Percentiles rank a stretch among this genome's conserved stretches.
phyloP scores from a whole-genome alignment of 805 yeast species.

The Wickerhamiella dianesei region DNA sequence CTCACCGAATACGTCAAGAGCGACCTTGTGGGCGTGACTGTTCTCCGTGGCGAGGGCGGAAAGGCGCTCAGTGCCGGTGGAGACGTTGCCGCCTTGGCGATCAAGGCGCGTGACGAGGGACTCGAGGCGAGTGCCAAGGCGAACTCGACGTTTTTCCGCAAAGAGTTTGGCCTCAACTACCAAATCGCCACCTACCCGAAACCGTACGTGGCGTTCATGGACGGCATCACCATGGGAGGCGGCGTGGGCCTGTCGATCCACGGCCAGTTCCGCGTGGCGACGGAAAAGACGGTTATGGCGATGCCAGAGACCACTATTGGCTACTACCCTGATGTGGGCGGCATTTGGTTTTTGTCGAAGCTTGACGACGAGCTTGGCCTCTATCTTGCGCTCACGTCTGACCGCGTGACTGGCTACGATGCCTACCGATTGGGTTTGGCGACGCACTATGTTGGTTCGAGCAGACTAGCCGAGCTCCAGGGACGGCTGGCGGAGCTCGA shows the following conservation, averaged over 20 bases:
- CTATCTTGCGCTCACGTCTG: constrained; percentile 79
- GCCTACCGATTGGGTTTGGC: constrained; percentile 76
- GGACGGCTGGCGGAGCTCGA: constrained; percentile 53
- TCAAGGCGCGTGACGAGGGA: constrained; percentile 21
- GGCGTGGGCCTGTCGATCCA: constrained; percentile 90
- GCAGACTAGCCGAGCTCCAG: constrained; percentile 46
- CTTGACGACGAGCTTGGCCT: constrained; percentile 73
- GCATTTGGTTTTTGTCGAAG: constrained; percentile 75
- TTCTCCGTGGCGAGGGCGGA: constrained; percentile 48
- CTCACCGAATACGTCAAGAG: constrained; percentile 65
- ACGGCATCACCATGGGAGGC: constrained; percentile 96
- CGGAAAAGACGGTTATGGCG: constrained; percentile 80
- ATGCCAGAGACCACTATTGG: constrained; percentile 99
- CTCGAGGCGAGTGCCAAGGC: constrained; percentile 34
- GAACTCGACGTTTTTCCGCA: constrained; percentile 54
- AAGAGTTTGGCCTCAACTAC: constrained; percentile 72
- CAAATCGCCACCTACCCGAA: constrained; percentile 68
- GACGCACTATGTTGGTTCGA: constrained; percentile 72
- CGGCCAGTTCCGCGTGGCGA: constrained; percentile 84
- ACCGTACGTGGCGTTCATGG: constrained; percentile 74
- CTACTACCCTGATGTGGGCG: constrained; percentile 91
- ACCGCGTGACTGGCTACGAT: constrained; percentile 61
- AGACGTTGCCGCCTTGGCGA: constrained; percentile 73
- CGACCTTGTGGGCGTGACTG: constrained; percentile 45
- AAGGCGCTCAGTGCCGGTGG: constrained; percentile 93